phyloP scores from a whole-genome alignment of 345 rosid genomes.

The Eucalyptus regnans region DNA sequence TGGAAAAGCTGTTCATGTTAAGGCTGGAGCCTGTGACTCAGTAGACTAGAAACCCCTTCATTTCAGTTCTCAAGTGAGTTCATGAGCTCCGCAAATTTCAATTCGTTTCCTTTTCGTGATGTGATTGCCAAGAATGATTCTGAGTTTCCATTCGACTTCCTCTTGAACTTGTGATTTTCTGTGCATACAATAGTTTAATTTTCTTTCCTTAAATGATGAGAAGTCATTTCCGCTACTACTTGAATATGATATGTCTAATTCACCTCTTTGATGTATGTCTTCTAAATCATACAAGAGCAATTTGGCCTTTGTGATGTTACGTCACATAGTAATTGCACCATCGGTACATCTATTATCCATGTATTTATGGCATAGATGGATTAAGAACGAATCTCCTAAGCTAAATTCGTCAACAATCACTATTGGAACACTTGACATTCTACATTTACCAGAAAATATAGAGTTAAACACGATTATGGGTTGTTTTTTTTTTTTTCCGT shows the following conservation, averaged over 20 bases:
- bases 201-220: neutral
- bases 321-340: neutral
- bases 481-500: too few species aligned
- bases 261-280: neutral
- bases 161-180: too few species aligned
- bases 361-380: neutral
- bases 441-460: neutral
- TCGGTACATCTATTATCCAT: neutral
- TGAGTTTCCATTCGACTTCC: too few species aligned
- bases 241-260: neutral
- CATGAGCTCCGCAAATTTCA: too few species aligned
- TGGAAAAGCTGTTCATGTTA: neutral
- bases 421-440: neutral
- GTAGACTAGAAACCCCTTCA: neutral
- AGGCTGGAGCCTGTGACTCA: neutral
- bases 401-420: neutral
- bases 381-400: neutral
- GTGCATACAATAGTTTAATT: too few species aligned
- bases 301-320: neutral
- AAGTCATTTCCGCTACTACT: neutral
- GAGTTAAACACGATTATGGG: too few species aligned
- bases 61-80: too few species aligned
- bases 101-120: too few species aligned
- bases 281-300: neutral
- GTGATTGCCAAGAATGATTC: too few species aligned